Percentiles rank a stretch among this genome's conserved stretches.
phyloP scores from a whole-genome alignment of 306 rosid species.

The Ormosia emarginata region DNA sequence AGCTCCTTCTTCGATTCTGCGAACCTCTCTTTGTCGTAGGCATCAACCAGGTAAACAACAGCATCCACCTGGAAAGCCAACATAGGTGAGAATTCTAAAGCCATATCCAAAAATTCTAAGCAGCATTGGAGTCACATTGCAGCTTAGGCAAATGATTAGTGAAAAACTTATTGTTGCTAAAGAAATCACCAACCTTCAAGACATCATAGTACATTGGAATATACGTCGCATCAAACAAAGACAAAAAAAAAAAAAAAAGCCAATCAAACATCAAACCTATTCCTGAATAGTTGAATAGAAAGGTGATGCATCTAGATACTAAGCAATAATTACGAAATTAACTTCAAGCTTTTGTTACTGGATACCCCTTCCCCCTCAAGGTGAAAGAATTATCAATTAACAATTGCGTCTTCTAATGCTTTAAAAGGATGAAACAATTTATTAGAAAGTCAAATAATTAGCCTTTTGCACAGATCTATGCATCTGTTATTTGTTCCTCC shows the following conservation, averaged over 20 bases:
- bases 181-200: neutral
- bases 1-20: constrained; percentile 79
- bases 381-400: neutral
- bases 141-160: neutral
- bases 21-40: constrained; percentile 73
- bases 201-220: neutral
- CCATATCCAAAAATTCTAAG: neutral
- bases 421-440: neutral
- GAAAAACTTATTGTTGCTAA: neutral
- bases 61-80: constrained; percentile 64
- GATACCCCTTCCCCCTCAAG: neutral
- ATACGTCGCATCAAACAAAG: neutral
- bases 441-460: neutral
- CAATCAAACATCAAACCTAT: constrained; percentile 5
- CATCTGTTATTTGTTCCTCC: neutral
- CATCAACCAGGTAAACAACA: constrained; percentile 75
- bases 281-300: neutral
- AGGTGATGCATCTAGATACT: neutral
- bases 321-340: neutral
- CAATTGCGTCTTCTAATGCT: neutral
- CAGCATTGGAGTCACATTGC: neutral
- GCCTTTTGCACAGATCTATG: neutral
- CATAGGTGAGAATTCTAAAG: constrained; percentile 17
- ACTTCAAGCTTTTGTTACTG: neutral
- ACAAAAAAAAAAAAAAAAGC: neutral